Percentiles rank a stretch among this genome's conserved stretches.
Evolutionary conservation across 139 green algal genomes (phyloP).

Genomic region (Chlorella sorokiniana): DNA sequence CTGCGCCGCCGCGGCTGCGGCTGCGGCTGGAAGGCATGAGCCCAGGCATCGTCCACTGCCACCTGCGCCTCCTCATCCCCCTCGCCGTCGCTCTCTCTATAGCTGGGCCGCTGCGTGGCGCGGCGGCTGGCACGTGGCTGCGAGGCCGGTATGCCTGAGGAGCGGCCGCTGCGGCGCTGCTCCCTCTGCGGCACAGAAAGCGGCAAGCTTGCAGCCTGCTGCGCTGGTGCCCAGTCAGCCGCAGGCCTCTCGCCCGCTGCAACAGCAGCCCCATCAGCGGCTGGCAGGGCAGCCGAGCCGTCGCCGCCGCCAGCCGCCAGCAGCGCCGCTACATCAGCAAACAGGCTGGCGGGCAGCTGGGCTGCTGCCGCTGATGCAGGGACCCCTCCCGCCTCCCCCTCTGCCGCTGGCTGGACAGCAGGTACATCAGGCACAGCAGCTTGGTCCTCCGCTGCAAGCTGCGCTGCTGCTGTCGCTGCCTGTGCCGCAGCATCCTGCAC

Average conservation of each 20-base stretch:
- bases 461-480: not conserved
- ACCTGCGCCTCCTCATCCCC: not conserved
- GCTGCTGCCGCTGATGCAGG: not conserved
- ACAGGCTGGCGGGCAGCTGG: not conserved
- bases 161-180: not conserved
- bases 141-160: too few relatives aligned
- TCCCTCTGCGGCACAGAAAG: not conserved
- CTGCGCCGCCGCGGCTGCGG: not conserved
- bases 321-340: constrained; percentile 10
- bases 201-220: too few relatives aligned
- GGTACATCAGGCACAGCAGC: not conserved
- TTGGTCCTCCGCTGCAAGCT: not conserved
- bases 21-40: not conserved
- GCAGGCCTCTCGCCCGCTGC: too few relatives aligned
- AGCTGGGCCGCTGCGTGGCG: not conserved
- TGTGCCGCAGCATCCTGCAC: not conserved
- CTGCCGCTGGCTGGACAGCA: not conserved
- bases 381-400: not conserved
- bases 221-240: too few relatives aligned
- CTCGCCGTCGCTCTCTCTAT: not conserved
- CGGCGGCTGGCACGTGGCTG: not conserved
- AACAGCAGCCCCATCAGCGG: not conserved
- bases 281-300: not conserved
- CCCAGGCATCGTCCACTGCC: not conserved
- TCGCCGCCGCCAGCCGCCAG: not conserved